These are phyloP conservation scores for Globisporangium canariense DNA, from an alignment of 352 stramenopile genomes.

Conservation along the genomic window DNA sequence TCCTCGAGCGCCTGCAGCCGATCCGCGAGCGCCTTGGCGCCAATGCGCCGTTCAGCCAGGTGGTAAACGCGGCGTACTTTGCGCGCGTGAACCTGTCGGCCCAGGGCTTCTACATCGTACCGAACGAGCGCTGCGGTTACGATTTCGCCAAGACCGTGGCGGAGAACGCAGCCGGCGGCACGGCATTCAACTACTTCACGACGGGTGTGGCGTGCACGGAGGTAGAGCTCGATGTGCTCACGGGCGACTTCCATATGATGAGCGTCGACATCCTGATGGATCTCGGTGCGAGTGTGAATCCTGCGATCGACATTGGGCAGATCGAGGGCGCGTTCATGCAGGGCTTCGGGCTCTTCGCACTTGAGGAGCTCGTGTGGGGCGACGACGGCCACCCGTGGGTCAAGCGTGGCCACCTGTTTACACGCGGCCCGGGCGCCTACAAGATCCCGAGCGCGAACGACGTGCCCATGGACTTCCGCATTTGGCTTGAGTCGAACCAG, in stretches of 20 bases:
- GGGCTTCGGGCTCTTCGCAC: slow-evolving; percentile 92
- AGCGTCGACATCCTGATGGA: slow-evolving; percentile 89
- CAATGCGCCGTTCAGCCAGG: slow-evolving; percentile 72
- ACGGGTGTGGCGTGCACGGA: slow-evolving; percentile 91
- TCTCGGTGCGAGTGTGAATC: slow-evolving; percentile 94
- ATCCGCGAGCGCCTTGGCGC: slow-evolving; percentile 70
- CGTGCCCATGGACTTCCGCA: slow-evolving; percentile 92
- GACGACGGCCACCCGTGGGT: slow-evolving; percentile 94
- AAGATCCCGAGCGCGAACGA: slow-evolving; percentile 98
- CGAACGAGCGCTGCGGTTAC: slow-evolving; percentile 90
- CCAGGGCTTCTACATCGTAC: slow-evolving; percentile 95
- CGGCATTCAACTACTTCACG: slow-evolving; percentile 97
- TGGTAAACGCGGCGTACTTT: slow-evolving; percentile 90
- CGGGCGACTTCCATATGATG: slow-evolving; percentile 89
- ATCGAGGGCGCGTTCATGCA: slow-evolving; percentile 98
- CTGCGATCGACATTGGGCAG: slow-evolving; percentile 96
- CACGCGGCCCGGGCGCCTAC: slow-evolving; percentile 93
- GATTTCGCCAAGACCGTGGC: slow-evolving; percentile 87
- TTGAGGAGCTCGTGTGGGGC: slow-evolving; percentile 94
- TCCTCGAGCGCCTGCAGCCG: slow-evolving; percentile 88
- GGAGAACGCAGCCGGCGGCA: slow-evolving; percentile 88
- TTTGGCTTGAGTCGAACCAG: slow-evolving; percentile 91
- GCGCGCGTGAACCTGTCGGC: slow-evolving; percentile 92
- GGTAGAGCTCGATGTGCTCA: slow-evolving; percentile 95
- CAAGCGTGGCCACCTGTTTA: slow-evolving; percentile 91